Evolutionary conservation across 768 basidiomycete genomes (phyloP), one percentile per base, ranked within the genome.

Genomic region (Phlegmacium glaucopus): DNA sequence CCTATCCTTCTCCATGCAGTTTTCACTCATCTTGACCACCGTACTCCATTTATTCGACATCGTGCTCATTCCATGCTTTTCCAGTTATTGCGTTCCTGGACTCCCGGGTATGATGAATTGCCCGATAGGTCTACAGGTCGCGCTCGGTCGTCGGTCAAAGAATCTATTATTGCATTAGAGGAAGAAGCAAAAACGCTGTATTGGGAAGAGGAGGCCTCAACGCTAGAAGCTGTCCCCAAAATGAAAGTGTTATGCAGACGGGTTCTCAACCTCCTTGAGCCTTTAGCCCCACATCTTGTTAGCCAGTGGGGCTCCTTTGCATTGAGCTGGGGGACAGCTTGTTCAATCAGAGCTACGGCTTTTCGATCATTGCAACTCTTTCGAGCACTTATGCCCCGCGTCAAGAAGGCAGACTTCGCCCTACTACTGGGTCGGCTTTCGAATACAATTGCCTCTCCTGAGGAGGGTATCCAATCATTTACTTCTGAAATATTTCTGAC

Each of bases 281-380:
- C 87, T 15, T 69, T 90, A 12, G 80, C 81, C 42, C 81, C 87
- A 8, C 71, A 75, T n/a, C 67, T 95, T 26, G 71, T 80, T 30
- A 80, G 85, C 45, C 73, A 78, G 38, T 92, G 94, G 84, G 91
- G 90, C 6, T 83, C 83, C 3, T 54, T 93, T 26, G 87, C 90
- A 9, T 67, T 96, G 48, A 68, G 74, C 25, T 96, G 94, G 85
- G 87, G 90, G 4, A 93, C 91, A 10, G 76, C 85, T 2, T 95
- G 92, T 58, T 87, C 90, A 12, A 90, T 92, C 51, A 82, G 91
- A 39, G 82, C 83, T 32, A 82, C 84, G 15, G 92, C 94, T 3
- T 90, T 89, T 68, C 79, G 93, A 27, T 94, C 93, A 9, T 72
- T 96, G 49, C 94, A 96, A 62, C 73, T 93, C n/a, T 93, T 90